These are phyloP conservation scores for Sonneratia alba DNA, from an alignment of 345 rosid genomes.

Conservation along the genomic window DNA sequence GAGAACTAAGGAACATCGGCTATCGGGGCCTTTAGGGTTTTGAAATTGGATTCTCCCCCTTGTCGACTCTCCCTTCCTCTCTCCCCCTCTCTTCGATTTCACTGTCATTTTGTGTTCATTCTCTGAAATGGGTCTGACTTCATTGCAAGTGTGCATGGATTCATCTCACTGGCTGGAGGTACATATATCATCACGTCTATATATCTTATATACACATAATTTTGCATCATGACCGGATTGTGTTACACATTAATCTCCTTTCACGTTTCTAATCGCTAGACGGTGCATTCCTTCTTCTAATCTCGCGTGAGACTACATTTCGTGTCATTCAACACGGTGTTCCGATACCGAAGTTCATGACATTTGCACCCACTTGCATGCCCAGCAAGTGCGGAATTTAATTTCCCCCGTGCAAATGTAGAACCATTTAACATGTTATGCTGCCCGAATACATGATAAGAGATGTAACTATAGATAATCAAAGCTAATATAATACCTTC, in stretches of 20 bases:
- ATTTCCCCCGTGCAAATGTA: conserved; percentile 25
- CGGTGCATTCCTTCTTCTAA: too few relatives aligned
- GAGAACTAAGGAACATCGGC: background rate
- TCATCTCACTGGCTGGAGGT: conserved; percentile 95
- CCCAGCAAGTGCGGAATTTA: conserved; percentile 1
- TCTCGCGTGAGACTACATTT: background rate
- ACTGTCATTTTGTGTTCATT: too few relatives aligned
- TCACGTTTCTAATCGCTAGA: too few relatives aligned
- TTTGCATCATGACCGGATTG: background rate
- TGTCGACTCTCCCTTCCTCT: background rate
- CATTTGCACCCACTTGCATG: conserved; percentile 3
- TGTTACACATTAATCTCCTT: conserved; percentile 4
- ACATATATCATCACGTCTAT: background rate
- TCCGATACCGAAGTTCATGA: background rate
- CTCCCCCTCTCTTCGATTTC: background rate
- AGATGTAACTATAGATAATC: too few relatives aligned
- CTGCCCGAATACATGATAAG: too few relatives aligned
- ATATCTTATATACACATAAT: too few relatives aligned
- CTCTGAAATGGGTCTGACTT: conserved; percentile 48
- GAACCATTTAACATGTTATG: too few relatives aligned
- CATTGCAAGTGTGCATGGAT: conserved; percentile 94
- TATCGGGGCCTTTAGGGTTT: too few relatives aligned
- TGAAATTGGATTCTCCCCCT: too few relatives aligned
- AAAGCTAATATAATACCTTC: too few relatives aligned
- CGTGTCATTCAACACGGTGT: background rate